phyloP scores from a whole-genome alignment of 495 filamentous ascomycete species.

The Penicillium taxi region DNA sequence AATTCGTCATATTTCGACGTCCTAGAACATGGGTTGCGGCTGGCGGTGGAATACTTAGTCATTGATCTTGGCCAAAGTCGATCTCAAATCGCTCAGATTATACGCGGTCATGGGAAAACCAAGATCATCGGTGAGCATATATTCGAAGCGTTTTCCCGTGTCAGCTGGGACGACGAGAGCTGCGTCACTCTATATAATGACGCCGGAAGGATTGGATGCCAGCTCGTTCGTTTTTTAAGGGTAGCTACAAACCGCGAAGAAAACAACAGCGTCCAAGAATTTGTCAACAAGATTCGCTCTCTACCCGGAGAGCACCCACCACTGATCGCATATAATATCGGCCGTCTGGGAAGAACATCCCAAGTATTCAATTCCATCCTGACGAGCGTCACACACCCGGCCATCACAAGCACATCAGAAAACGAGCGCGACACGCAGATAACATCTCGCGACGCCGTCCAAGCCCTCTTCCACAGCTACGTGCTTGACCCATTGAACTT shows the following conservation, averaged over 20 bases:
- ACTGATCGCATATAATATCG: slow-evolving; percentile 67
- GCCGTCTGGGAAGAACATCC: slow-evolving; percentile 57
- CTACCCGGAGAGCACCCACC: slow-evolving; percentile 37
- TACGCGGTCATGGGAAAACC: slow-evolving; percentile 52
- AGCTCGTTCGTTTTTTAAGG: slow-evolving; percentile 60
- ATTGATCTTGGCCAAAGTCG: slow-evolving; percentile 53
- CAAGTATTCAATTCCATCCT: slow-evolving; percentile 61
- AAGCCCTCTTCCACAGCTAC: slow-evolving; percentile 46
- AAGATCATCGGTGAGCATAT: slow-evolving; percentile 67
- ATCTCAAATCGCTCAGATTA: slow-evolving; percentile 34
- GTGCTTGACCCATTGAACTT: slow-evolving; percentile 62
- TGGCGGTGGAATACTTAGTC: slow-evolving; percentile 67
- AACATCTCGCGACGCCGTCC: slow-evolving; percentile 51
- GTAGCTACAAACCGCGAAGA: slow-evolving; percentile 53
- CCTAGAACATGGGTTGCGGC: slow-evolving; percentile 58
- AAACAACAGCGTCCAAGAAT: slow-evolving; percentile 48
- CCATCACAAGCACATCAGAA: slow-evolving; percentile 35
- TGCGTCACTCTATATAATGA: slow-evolving; percentile 48
- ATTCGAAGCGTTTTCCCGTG: slow-evolving; percentile 41
- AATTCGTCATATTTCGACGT: slow-evolving; percentile 36
- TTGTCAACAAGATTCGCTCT: slow-evolving; percentile 40
- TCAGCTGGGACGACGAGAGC: slow-evolving; percentile 54
- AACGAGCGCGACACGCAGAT: slow-evolving; percentile 36
- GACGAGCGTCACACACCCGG: slow-evolving; percentile 60
- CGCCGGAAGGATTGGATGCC: slow-evolving; percentile 57